phyloP scores from a whole-genome alignment of 2,329 filamentous ascomycete species.

The Trichoderma gracile region DNA sequence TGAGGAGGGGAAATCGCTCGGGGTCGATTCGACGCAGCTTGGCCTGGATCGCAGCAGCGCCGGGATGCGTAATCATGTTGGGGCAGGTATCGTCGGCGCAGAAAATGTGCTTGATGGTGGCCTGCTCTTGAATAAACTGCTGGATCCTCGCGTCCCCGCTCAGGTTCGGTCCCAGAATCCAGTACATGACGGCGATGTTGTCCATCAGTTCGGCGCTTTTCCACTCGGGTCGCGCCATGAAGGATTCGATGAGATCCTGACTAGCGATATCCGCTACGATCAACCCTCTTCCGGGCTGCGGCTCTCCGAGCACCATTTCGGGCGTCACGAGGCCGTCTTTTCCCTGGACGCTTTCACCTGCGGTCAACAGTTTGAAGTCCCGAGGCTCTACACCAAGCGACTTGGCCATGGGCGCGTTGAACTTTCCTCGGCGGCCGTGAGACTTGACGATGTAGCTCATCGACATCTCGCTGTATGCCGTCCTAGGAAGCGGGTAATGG shows the following conservation, averaged over 20 bases:
- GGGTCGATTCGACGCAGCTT: slow-evolving; percentile 72
- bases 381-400: slow-evolving; percentile 61
- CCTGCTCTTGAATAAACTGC: slow-evolving; percentile 66
- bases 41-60: slow-evolving; percentile 64
- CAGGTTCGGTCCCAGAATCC: slow-evolving; percentile 75
- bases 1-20: slow-evolving; percentile 69
- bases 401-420: slow-evolving; percentile 65
- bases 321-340: slow-evolving; percentile 69
- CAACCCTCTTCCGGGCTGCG: slow-evolving; percentile 69
- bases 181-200: slow-evolving; percentile 69
- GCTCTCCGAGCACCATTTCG: slow-evolving; percentile 78
- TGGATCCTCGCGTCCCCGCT: slow-evolving; percentile 62
- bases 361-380: slow-evolving; percentile 61
- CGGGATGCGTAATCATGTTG: slow-evolving; percentile 72
- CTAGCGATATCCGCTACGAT: slow-evolving; percentile 79
- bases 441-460: slow-evolving; percentile 86
- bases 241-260: slow-evolving; percentile 64
- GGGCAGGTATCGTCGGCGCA: slow-evolving; percentile 72
- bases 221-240: slow-evolving; percentile 75
- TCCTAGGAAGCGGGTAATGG: slow-evolving; percentile 60
- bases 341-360: slow-evolving; percentile 63
- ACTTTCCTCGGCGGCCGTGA: slow-evolving; percentile 76
- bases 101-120: slow-evolving; percentile 70
- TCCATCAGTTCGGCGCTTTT: slow-evolving; percentile 62
- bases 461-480: slow-evolving; percentile 64